These are phyloP conservation scores for Cyclotella choctawhatcheeana DNA, from an alignment of 108 stramenopile genomes.

Conservation along the genomic window DNA sequence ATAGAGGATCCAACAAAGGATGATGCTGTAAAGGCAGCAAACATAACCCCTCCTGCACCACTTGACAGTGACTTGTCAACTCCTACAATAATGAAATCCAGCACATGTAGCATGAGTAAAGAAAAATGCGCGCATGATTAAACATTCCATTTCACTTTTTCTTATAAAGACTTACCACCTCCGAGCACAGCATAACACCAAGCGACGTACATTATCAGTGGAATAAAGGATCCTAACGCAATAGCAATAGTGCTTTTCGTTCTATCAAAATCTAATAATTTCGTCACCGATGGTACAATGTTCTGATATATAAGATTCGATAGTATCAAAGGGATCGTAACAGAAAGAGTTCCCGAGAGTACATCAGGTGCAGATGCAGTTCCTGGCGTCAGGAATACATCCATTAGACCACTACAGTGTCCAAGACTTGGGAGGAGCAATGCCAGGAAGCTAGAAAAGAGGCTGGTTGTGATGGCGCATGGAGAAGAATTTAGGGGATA, in stretches of 20 bases:
- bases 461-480: too few relatives aligned
- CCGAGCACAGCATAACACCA: conserved; percentile 72
- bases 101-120: too few relatives aligned
- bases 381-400: neutral
- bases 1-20: conserved; percentile 65
- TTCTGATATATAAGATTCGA: conserved; percentile 74
- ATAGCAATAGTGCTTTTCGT: conserved; percentile 58
- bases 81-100: too few relatives aligned
- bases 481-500: too few relatives aligned
- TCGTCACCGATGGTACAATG: conserved; percentile 77
- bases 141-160: neutral
- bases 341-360: conserved; percentile 17
- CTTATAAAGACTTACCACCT: too few relatives aligned
- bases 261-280: conserved; percentile 71
- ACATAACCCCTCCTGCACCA: conserved; percentile 41
- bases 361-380: too few relatives aligned
- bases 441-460: conserved; percentile 62
- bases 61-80: conserved; percentile 31
- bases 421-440: conserved; percentile 25
- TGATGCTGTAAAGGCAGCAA: conserved; percentile 63
- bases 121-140: too few relatives aligned
- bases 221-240: conserved; percentile 64
- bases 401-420: neutral
- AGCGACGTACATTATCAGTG: conserved; percentile 70
- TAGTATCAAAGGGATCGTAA: conserved; percentile 62